Percentiles rank a stretch among this genome's conserved stretches.
These are phyloP conservation scores for Lunasporangiospora selenospora DNA, from an alignment of 192 early-diverging fungal species.

Conservation along the genomic window DNA sequence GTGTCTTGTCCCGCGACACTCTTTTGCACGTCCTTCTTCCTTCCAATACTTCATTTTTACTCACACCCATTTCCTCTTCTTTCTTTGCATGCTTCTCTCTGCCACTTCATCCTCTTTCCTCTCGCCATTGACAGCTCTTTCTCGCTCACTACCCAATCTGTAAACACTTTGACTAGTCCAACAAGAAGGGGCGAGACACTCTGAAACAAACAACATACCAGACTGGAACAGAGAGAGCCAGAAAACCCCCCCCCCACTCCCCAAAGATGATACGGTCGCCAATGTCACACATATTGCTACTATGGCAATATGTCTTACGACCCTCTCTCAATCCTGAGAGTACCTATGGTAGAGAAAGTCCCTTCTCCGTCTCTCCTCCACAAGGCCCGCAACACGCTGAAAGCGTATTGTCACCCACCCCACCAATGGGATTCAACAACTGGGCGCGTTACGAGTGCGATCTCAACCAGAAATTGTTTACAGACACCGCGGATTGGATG, in stretches of 20 bases:
- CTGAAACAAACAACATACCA: neutral
- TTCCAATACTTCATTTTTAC: neutral
- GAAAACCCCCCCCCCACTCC: no score
- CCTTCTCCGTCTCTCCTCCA: constrained; percentile 10
- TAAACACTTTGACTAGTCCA: neutral
- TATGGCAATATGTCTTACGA: constrained; percentile 31
- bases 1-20: neutral
- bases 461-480: constrained; percentile 57
- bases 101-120: neutral
- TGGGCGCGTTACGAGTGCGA: constrained; percentile 63
- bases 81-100: neutral
- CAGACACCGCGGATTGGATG: constrained; percentile 57
- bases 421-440: constrained; percentile 64
- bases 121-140: neutral
- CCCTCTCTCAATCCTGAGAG: neutral
- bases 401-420: constrained; percentile 9
- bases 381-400: neutral
- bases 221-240: no score
- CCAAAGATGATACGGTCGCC: constrained; percentile 11
- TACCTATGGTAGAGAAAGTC: no score
- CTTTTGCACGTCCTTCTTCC: neutral
- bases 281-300: constrained; percentile 23
- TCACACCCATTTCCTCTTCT: neutral
- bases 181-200: neutral
- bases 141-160: neutral